Base-by-base conservation (phyloP, 2,329 filamentous ascomycete species). In the Leptographium procerum region DNA sequence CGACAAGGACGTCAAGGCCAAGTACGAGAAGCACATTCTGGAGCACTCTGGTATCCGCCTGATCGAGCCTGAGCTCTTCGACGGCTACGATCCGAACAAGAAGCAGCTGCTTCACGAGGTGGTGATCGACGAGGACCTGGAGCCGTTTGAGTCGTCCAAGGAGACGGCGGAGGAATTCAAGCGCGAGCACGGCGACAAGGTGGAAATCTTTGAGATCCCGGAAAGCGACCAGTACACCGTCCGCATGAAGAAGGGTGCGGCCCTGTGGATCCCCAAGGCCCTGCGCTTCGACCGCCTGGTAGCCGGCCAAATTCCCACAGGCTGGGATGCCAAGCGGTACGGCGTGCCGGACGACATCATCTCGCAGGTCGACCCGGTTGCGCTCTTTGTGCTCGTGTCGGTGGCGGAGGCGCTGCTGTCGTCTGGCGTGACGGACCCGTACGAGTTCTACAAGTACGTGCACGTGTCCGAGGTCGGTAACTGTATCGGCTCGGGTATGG, bases 361-460 rank as follows among this genome's bases (percentile, higher is more conserved):
- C 71, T 88, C 87, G 47, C 94, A 99, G 71, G 94, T 99, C 63
- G 95, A 99, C 69, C 94, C 91, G 7, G 92, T 97, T 65, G 96
- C 94, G 1, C 81, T 99, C 54, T 99, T 89, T 70, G 89, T 97
- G 33, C 87, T 99, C 52, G 91, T 97, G 52, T 95, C 89, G 57
- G 95, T 91, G 53, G 90, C 88, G 1, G 95, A 99, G 73, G 86
- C 91, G 60, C 85, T 99, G 9, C 81, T 99, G 56, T 87, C 90
- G 33, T 87, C 89, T 62, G 94, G 94, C 85, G 92, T 99, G 71
- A 97, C 94, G 29, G 95, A 99, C 70, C 95, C 94, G 24, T 99
- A 97, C 70, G 94, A 99, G 76, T 97, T 99, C 77, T 99, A 99
- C 83, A 91, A 97, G 79, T 99, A 99, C 68, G 91, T 99, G 63